Conservation (phyloP, 2,329 filamentous ascomycete species). For the Microdochium bolleyi region DNA sequence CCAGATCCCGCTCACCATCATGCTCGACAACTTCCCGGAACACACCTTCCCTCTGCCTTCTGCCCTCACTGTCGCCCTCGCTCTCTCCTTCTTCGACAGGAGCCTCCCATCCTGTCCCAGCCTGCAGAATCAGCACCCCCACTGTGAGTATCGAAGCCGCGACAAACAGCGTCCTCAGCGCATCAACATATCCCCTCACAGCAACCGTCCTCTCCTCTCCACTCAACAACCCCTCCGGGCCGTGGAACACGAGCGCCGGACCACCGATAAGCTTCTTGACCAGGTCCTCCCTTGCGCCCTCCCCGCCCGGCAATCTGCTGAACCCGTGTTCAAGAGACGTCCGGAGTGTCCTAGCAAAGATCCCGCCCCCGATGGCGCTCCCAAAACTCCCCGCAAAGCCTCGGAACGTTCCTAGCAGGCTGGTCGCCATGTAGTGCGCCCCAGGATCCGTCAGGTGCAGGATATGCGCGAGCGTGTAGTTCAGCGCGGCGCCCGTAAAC, state of each 20-base stretch:
- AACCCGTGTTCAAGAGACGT: conserved; percentile 50
- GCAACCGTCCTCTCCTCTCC: conserved; percentile 35
- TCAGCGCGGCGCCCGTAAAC: conserved; percentile 63
- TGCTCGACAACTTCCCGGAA: not conserved
- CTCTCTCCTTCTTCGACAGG: conserved; percentile 23
- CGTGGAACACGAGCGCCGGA: conserved; percentile 37
- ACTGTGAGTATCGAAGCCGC: conserved; percentile 35
- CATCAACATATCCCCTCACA: conserved; percentile 36
- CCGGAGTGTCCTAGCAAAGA: conserved; percentile 58
- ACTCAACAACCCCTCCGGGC: conserved; percentile 22
- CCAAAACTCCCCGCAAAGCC: conserved; percentile 74
- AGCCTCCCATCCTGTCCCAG: conserved; percentile 41
- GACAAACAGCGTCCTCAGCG: conserved; percentile 36
- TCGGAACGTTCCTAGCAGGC: conserved; percentile 70
- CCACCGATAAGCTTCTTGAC: conserved; percentile 40
- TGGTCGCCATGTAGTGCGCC: conserved; percentile 68
- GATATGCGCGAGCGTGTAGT: conserved; percentile 75
- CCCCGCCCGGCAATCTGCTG: conserved; percentile 23
- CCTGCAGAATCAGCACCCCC: conserved; percentile 37
- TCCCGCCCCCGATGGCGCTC: conserved; percentile 64
- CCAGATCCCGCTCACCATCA: conserved; percentile 1
- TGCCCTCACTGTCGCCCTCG: conserved; percentile 41
- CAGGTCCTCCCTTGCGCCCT: conserved; percentile 23
- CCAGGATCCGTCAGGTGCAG: conserved; percentile 61
- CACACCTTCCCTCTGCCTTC: conserved; percentile 16